A percentile compares a stretch with the other conserved stretches of the same genome.
Evolutionary conservation across 169 alveolate genomes (phyloP).

Genomic region (Toxoplasma gondii): DNA sequence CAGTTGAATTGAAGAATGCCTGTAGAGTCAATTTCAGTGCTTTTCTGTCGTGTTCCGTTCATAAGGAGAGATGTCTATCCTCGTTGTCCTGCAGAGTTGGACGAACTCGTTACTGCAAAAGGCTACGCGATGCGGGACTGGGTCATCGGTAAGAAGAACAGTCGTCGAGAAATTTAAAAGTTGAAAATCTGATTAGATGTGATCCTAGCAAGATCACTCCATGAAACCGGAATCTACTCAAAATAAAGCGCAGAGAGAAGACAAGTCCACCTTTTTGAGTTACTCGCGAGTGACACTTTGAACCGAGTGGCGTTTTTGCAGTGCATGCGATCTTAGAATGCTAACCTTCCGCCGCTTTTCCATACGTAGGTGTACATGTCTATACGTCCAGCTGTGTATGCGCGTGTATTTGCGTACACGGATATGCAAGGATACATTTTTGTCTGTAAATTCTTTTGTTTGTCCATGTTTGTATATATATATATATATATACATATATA

Average conservation of each 20-base stretch:
- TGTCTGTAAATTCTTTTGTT: not conserved
- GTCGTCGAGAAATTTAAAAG: not conserved
- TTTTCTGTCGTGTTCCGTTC: too few species aligned
- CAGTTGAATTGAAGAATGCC: too few species aligned
- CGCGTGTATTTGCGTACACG: not conserved
- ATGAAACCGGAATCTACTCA: too few species aligned
- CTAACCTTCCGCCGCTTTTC: not conserved
- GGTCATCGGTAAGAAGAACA: slow-evolving; percentile 44
- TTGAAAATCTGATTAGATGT: too few species aligned
- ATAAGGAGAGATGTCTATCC: not conserved
- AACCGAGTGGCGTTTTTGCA: not conserved
- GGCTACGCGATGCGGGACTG: slow-evolving; percentile 63
- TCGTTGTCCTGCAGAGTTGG: slow-evolving; percentile 47
- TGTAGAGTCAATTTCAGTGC: too few species aligned
- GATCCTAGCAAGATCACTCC: too few species aligned
- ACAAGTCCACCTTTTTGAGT: not conserved
- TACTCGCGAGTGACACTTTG: not conserved
- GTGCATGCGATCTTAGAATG: not conserved
- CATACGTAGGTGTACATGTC: not conserved
- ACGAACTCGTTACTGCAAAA: slow-evolving; percentile 31
- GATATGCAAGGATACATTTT: not conserved
- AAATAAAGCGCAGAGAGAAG: too few species aligned
- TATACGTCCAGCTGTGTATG: not conserved
- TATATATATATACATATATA: not conserved
- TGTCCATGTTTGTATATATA: too few species aligned